A percentile compares a stretch with the other conserved stretches of the same genome.
These are phyloP conservation scores for Irpex sp. DNA, from an alignment of 1,284 basidiomycete genomes.

Conservation along the genomic window DNA sequence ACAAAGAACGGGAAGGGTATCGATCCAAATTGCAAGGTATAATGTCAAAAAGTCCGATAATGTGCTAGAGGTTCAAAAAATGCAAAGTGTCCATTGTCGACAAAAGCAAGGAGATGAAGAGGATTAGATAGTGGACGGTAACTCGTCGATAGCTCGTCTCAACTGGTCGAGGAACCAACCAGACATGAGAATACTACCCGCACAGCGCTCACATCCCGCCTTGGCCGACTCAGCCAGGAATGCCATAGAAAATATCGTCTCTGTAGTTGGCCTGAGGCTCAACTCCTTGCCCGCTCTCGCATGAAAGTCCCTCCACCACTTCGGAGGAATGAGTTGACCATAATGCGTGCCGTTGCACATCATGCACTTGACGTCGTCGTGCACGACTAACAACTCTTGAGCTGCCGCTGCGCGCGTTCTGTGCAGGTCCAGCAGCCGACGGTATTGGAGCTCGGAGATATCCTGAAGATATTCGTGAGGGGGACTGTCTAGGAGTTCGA, in stretches of 20 bases:
- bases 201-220: conserved; percentile 52
- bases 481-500: conserved; percentile 47
- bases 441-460: conserved; percentile 60
- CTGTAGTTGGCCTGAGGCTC: conserved; percentile 47
- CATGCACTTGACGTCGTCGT: conserved; percentile 54
- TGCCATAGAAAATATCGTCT: conserved; percentile 51
- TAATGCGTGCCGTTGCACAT: conserved; percentile 55
- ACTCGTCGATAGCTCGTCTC: conserved; percentile 51
- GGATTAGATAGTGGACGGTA: conserved; percentile 49
- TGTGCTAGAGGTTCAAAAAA: not conserved
- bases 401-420: conserved; percentile 45
- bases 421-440: conserved; percentile 57
- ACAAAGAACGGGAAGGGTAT: not conserved
- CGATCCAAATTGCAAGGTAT: not conserved
- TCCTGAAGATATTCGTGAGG: conserved; percentile 58
- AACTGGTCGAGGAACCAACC: conserved; percentile 48
- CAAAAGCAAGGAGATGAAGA: not conserved
- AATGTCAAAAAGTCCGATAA: not conserved
- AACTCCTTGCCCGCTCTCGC: conserved; percentile 52
- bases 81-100: not conserved
- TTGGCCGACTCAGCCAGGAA: conserved; percentile 51
- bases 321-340: conserved; percentile 43
- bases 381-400: conserved; percentile 37
- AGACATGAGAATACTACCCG: conserved; percentile 56
- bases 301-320: conserved; percentile 65